These are phyloP conservation scores for Talaromyces sp. DNA, from an alignment of 2,329 filamentous ascomycete genomes.

Conservation along the genomic window DNA sequence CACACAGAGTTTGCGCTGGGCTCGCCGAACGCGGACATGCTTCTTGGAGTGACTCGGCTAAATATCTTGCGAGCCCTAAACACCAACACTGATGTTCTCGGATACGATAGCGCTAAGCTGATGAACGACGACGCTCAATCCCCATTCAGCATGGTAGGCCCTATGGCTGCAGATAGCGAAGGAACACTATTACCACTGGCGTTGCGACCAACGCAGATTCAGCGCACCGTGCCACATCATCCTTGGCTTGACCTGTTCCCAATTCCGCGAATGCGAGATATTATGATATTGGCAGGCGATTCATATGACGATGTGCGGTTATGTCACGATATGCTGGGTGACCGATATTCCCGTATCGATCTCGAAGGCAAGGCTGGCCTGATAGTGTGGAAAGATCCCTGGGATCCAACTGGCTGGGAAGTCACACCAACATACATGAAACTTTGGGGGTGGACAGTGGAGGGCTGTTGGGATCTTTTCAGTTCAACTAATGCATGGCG, in stretches of 20 bases:
- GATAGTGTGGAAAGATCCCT: constrained; percentile 25
- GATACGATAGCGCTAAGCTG: not conserved
- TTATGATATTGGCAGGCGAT: constrained; percentile 14
- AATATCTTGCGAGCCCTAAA: constrained; percentile 9
- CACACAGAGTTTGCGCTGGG: constrained; percentile 3
- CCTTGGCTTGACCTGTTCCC: constrained; percentile 13
- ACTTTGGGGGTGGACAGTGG: constrained; percentile 26
- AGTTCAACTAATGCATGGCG: constrained; percentile 26
- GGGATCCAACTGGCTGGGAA: constrained; percentile 26
- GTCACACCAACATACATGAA: constrained; percentile 19
- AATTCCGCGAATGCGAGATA: constrained; percentile 11
- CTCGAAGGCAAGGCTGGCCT: constrained; percentile 13
- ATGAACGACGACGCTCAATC: constrained; percentile 9
- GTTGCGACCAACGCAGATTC: constrained; percentile 6
- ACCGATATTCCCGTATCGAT: not conserved
- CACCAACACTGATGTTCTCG: constrained; percentile 7
- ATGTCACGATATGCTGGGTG: constrained; percentile 17
- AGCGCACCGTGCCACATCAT: constrained; percentile 9
- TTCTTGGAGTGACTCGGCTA: constrained; percentile 5
- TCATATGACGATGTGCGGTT: constrained; percentile 15
- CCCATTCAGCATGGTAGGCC: not conserved
- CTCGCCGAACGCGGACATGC: constrained; percentile 7
- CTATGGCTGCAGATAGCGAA: not conserved
- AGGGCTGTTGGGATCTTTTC: constrained; percentile 20
- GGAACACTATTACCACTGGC: not conserved